phyloP scores from a whole-genome alignment of 495 filamentous ascomycete genomes.

The Tetracladium marchalianum region DNA sequence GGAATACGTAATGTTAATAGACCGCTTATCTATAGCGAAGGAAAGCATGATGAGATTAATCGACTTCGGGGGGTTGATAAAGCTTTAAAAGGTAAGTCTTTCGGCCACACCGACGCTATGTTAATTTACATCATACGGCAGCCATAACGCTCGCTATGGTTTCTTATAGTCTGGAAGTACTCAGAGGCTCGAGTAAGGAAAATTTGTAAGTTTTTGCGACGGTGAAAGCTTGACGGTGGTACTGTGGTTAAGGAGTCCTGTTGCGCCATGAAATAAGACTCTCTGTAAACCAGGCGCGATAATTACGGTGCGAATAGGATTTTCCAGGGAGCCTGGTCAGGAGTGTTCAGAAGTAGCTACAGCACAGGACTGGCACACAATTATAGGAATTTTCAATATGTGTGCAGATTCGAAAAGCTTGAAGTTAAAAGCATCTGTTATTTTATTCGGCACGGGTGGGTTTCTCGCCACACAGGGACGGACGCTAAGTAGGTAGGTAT shows the following conservation, averaged over 20 bases:
- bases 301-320: constrained; percentile 4
- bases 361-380: constrained; percentile 6
- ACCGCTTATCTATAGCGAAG: too few species aligned
- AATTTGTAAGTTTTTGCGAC: constrained; percentile 5
- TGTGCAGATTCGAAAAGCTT: neutral
- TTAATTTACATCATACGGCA: constrained; percentile 1
- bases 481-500: neutral
- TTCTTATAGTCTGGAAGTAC: constrained; percentile 5
- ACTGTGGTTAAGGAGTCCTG: constrained; percentile 7
- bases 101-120: constrained; percentile 1
- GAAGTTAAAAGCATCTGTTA: neutral
- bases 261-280: constrained; percentile 7
- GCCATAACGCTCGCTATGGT: neutral
- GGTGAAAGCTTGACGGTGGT: constrained; percentile 6
- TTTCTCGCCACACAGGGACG: constrained; percentile 1
- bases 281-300: constrained; percentile 5
- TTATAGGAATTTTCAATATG: neutral
- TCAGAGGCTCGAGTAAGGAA: constrained; percentile 10
- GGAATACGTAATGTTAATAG: too few species aligned
- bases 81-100: too few species aligned
- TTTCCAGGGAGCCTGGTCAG: too few species aligned
- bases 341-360: constrained; percentile 4
- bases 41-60: neutral
- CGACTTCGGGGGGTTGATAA: too few species aligned
- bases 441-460: neutral